Conservation (phyloP, 2,329 filamentous ascomycete species). For the Diaporthe ilicicola region DNA sequence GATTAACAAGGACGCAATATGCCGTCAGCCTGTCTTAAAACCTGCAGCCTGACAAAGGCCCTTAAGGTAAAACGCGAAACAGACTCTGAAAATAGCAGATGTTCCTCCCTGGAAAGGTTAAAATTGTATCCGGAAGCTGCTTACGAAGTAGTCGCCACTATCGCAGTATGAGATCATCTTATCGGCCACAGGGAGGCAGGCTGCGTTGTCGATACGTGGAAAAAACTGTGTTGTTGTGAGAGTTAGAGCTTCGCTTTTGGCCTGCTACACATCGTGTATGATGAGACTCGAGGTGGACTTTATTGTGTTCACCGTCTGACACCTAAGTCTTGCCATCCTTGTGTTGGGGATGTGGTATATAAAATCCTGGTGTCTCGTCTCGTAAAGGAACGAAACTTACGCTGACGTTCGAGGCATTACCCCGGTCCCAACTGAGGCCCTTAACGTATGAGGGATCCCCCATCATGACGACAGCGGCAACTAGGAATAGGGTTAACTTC, state of each 20-base stretch:
- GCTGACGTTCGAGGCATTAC: conserved; percentile 42
- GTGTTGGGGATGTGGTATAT: neutral
- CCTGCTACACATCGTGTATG: neutral
- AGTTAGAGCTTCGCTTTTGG: neutral
- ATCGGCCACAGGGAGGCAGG: conserved; percentile 31
- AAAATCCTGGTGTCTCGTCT: neutral
- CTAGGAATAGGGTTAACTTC: conserved; percentile 31
- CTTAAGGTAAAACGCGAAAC: too few relatives aligned
- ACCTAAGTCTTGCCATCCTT: neutral
- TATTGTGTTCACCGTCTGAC: too few relatives aligned
- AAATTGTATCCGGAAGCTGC: too few relatives aligned
- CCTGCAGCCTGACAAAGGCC: too few relatives aligned
- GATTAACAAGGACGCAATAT: too few relatives aligned
- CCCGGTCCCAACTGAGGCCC: conserved; percentile 41
- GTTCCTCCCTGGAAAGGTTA: too few relatives aligned
- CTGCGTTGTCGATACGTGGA: conserved; percentile 32
- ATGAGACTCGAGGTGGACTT: neutral
- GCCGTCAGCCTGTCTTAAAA: too few relatives aligned
- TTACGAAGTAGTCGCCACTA: conserved; percentile 33
- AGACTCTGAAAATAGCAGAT: too few relatives aligned
- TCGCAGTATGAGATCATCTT: conserved; percentile 36
- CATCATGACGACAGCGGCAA: conserved; percentile 46
- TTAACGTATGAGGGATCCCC: conserved; percentile 46
- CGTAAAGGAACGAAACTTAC: conserved; percentile 17
- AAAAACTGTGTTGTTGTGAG: conserved; percentile 28